These are phyloP conservation scores for Rosa chinensis DNA, from an alignment of 306 rosid species.

Conservation along the genomic window DNA sequence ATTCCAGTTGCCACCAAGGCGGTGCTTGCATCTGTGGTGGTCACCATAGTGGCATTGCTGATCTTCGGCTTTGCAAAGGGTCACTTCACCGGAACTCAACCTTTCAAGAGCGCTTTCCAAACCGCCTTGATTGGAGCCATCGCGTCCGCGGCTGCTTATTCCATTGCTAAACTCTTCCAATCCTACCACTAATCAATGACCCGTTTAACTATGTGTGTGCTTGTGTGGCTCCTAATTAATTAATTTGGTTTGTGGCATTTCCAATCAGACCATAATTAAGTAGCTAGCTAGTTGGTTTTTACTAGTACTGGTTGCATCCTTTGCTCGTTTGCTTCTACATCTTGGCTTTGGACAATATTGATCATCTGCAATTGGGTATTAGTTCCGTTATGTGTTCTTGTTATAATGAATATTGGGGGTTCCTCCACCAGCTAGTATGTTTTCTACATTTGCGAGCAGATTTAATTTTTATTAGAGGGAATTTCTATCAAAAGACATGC, in stretches of 20 bases:
- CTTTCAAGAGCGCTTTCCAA: slow-evolving; percentile 75
- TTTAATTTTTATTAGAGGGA: no score
- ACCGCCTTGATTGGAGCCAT: slow-evolving; percentile 80
- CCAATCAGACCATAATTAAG: not conserved
- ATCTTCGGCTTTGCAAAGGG: slow-evolving; percentile 89
- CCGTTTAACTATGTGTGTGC: not conserved
- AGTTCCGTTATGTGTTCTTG: not conserved
- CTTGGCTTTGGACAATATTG: not conserved
- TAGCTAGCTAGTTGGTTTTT: not conserved
- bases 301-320: not conserved
- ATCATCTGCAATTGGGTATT: not conserved
- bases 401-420: not conserved
- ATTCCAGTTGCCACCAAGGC: slow-evolving; percentile 61
- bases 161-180: slow-evolving; percentile 64
- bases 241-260: not conserved
- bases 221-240: not conserved
- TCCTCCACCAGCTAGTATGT: not conserved
- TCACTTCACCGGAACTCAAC: slow-evolving; percentile 66
- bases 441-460: not conserved
- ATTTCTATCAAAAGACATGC: no score
- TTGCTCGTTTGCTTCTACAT: not conserved
- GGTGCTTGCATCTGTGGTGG: slow-evolving; percentile 55
- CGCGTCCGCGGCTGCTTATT: slow-evolving; percentile 87
- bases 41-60: slow-evolving; percentile 65
- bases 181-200: slow-evolving; percentile 12